Evolutionary conservation across 371 early-diverging fungal genomes (phyloP).

Genomic region (Mortierella sp.): DNA sequence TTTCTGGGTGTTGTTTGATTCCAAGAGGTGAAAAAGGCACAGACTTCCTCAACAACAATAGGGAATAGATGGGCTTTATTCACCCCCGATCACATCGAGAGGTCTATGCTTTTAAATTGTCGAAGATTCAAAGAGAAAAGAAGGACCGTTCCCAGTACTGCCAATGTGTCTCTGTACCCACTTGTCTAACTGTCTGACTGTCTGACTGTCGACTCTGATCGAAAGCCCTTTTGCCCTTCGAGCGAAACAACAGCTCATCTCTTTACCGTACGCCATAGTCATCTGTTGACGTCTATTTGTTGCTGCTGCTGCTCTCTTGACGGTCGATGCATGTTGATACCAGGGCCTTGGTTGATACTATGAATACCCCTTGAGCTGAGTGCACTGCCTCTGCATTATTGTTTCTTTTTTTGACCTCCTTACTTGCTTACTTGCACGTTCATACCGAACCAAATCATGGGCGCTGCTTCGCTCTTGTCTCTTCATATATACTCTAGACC

Average conservation of each 20-base stretch:
- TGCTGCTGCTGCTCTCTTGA: not conserved
- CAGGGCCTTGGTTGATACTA: too few species aligned
- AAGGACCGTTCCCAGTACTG: not conserved
- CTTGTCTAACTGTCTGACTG: not conserved
- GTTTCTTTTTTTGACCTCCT: not conserved
- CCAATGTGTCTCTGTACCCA: too few species aligned
- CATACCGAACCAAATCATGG: not conserved
- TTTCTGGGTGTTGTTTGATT: not conserved
- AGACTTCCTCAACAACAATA: not conserved
- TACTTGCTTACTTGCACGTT: not conserved
- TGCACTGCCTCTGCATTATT: constrained; percentile 1
- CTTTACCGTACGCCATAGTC: not conserved
- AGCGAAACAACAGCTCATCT: not conserved
- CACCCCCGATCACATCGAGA: too few species aligned
- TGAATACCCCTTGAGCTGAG: constrained; percentile 8
- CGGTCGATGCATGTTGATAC: not conserved
- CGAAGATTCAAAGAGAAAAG: not conserved
- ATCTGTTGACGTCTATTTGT: not conserved
- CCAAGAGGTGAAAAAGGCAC: not conserved
- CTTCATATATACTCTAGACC: not conserved
- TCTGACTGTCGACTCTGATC: not conserved
- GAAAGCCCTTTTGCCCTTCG: constrained; percentile 1
- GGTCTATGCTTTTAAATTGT: too few species aligned
- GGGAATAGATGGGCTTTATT: not conserved
- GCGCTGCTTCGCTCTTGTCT: not conserved